A percentile compares a stretch with the other conserved stretches of the same genome.
Conservation (phyloP, 1,284 basidiomycete species). For the Ceratobasidium sp. region DNA sequence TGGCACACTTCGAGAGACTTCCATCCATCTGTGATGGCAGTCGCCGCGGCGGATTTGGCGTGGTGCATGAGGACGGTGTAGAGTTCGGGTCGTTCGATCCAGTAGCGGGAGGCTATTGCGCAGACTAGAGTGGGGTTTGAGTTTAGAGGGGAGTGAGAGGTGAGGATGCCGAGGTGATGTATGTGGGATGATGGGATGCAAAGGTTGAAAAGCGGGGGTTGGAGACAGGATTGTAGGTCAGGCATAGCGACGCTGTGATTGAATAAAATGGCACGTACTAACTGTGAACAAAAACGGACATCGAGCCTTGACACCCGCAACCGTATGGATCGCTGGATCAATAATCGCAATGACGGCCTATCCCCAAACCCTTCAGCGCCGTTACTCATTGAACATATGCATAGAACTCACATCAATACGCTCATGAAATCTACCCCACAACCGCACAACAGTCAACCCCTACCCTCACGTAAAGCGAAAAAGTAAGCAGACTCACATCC, state of each 20-base stretch:
- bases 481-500: conserved; percentile 72
- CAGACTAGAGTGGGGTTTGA: conserved; percentile 66
- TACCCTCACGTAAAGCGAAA: neutral
- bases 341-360: conserved; percentile 80
- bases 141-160: no score
- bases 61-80: conserved; percentile 90
- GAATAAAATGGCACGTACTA: conserved; percentile 61
- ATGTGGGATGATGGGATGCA: no score
- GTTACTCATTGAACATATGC: neutral
- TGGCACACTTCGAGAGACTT: conserved; percentile 82
- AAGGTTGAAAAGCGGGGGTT: no score
- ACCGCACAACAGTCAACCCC: neutral
- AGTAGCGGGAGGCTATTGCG: conserved; percentile 81
- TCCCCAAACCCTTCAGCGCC: conserved; percentile 13
- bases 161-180: no score
- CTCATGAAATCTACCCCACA: conserved; percentile 70
- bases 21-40: conserved; percentile 82
- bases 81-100: conserved; percentile 79
- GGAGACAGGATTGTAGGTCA: neutral
- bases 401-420: conserved; percentile 71
- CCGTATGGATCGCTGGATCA: conserved; percentile 79
- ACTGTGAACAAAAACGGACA: conserved; percentile 88
- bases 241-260: no score
- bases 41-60: conserved; percentile 82
- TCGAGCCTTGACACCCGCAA: conserved; percentile 78